Evolutionary conservation across 768 basidiomycete genomes (phyloP), one percentile per base, ranked within the genome.

Genomic region (Ramaria sp.): DNA sequence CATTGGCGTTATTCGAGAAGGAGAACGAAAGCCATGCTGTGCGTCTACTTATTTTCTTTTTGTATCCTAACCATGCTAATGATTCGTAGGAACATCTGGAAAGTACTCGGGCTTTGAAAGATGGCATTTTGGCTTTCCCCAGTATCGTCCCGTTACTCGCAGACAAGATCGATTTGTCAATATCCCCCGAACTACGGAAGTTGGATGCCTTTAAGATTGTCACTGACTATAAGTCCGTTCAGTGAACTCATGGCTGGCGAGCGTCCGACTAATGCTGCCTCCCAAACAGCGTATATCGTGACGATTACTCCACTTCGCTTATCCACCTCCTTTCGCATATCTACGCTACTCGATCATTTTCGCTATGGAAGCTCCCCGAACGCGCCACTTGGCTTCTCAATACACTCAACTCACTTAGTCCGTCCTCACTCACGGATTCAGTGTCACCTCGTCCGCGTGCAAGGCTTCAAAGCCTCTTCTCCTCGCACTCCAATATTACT

Each of bases 281-380:
- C 7, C n/a, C 34, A 34, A 19, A 19, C 15, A 53, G 55, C 15
- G 46, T 34, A 39, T 56, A 33, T 43, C 33, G 24, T 13, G 38
- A 30, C 15, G 13, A 15, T 47, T 47, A 7, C 27, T 58, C 34
- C 43, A 48, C 54, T 4, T 76, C 78, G 0, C 67, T 78, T 2
- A 70, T 91, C 0, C 86, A 96, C 61, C 79, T 96, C 7, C 77
- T 97, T 3, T 87, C 89, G 0, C 89, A 93, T 64, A 80, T 97
- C 22, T 98, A 98, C 67, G 88, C 79, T 3, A 81, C 86, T 43
- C 85, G 91, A 7, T 87, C 90, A 0, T 74, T 70, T 9, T 67
- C 82, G 0, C 67, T 95, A 2, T 98, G 93, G 93, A 97, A 94
- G 72, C 82, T 85, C 13, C 72, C 85, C 0, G 64, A 67, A 0